These are phyloP conservation scores for Priceomyces haplophilus DNA, from an alignment of 805 yeast species.

Conservation along the genomic window DNA sequence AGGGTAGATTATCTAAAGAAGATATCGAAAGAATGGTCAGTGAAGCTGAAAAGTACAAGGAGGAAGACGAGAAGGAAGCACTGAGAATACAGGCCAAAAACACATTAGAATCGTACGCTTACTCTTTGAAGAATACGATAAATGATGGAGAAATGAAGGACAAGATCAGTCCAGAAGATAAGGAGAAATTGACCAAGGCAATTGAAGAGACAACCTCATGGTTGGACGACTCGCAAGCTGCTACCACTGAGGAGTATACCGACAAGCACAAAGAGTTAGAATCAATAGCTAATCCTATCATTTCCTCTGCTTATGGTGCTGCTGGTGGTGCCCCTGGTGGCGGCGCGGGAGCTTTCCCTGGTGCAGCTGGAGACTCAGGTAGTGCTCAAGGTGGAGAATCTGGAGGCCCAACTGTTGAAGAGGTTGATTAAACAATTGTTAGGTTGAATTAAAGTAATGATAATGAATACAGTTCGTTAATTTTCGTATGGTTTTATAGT, in stretches of 20 bases:
- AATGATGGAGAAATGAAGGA: constrained; percentile 42
- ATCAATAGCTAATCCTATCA: constrained; percentile 91
- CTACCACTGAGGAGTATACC: constrained; percentile 85
- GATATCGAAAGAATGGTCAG: constrained; percentile 97
- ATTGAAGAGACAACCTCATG: constrained; percentile 83
- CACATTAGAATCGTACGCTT: constrained; percentile 92
- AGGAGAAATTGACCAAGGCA: constrained; percentile 68
- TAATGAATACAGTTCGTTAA: background rate
- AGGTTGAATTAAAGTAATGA: background rate
- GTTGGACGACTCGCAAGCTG: constrained; percentile 93
- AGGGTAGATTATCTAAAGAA: constrained; percentile 97
- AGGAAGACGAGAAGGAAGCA: constrained; percentile 94
- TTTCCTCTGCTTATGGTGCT: constrained; percentile 94
- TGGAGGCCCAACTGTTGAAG: constrained; percentile 54
- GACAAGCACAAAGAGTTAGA: constrained; percentile 96
- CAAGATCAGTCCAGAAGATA: constrained; percentile 57
- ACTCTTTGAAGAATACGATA: constrained; percentile 83
- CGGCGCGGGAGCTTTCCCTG: constrained; percentile 59
- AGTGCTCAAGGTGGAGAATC: constrained; percentile 7
- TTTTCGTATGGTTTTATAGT: background rate
- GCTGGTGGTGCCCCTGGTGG: constrained; percentile 65
- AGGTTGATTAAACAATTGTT: constrained; percentile 39
- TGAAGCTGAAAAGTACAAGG: constrained; percentile 97
- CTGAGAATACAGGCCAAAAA: constrained; percentile 91
- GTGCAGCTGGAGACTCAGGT: constrained; percentile 31